These are phyloP conservation scores for Carex sylvatica DNA, from an alignment of 202 grass and related monocot genomes.

Conservation along the genomic window DNA sequence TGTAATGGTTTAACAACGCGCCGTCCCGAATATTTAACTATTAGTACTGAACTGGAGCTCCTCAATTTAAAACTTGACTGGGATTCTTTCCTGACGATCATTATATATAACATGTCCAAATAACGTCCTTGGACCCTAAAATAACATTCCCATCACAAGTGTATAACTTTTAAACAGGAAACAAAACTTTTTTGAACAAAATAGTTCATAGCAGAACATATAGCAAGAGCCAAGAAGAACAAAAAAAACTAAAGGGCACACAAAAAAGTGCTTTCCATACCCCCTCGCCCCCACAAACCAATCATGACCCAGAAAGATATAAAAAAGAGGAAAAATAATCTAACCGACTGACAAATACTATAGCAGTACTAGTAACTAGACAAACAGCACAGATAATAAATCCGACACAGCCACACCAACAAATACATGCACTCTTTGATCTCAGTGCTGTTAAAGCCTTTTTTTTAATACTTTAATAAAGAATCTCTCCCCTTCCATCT, in stretches of 20 bases:
- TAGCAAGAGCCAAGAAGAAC: background rate
- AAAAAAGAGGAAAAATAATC: background rate
- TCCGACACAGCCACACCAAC: slow-evolving; percentile 20
- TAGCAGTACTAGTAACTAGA: slow-evolving; percentile 22
- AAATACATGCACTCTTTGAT: slow-evolving; percentile 12
- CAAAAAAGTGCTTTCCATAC: slow-evolving; percentile 4
- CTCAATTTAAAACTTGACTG: too few relatives aligned
- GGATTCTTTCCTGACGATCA: too few relatives aligned
- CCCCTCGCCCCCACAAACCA: background rate
- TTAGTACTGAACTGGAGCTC: too few relatives aligned
- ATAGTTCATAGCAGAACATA: slow-evolving; percentile 17
- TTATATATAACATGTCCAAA: background rate
- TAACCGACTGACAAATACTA: slow-evolving; percentile 3
- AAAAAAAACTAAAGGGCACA: slow-evolving; percentile 6
- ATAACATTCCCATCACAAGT: background rate
- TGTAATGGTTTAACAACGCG: background rate
- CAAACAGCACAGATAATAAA: slow-evolving; percentile 20
- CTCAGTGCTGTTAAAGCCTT: background rate
- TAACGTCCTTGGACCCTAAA: background rate
- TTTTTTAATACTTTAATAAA: background rate
- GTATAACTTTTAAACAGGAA: background rate
- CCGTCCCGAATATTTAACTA: background rate
- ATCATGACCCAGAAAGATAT: background rate
- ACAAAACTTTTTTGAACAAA: slow-evolving; percentile 13
- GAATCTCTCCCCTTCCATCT: background rate